phyloP scores from a whole-genome alignment of 2,329 filamentous ascomycete genomes.

The Arthrocladium fulminans region DNA sequence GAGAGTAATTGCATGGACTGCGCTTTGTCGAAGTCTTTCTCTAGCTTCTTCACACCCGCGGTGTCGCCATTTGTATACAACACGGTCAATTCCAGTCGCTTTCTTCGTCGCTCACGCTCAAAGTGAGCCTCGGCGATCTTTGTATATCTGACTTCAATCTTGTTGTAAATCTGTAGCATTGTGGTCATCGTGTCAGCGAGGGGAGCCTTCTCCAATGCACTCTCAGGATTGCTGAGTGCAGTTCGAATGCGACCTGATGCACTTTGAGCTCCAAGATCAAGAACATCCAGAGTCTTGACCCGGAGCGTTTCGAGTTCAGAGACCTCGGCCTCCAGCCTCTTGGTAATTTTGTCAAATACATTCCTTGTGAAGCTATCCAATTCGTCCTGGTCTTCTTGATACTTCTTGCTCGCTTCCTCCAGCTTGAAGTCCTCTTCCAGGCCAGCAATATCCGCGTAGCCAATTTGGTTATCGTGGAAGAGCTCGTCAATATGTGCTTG shows the following conservation, averaged over 20 bases:
- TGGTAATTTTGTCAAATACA: slow-evolving; percentile 44
- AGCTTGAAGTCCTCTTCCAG: slow-evolving; percentile 49
- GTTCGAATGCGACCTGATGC: slow-evolving; percentile 18
- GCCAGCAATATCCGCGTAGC: slow-evolving; percentile 48
- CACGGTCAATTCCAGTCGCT: slow-evolving; percentile 45
- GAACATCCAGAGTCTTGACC: slow-evolving; percentile 34
- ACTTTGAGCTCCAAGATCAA: slow-evolving; percentile 33
- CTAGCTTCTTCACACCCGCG: slow-evolving; percentile 40
- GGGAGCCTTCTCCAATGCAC: slow-evolving; percentile 24
- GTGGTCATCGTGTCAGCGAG: slow-evolving; percentile 37
- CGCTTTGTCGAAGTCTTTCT: slow-evolving; percentile 41
- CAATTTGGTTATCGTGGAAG: slow-evolving; percentile 49
- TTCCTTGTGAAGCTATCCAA: slow-evolving; percentile 42
- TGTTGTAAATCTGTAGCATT: slow-evolving; percentile 38
- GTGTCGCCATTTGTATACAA: slow-evolving; percentile 39
- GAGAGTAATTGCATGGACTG: slow-evolving; percentile 44
- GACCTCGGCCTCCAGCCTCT: slow-evolving; percentile 42
- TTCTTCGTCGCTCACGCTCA: slow-evolving; percentile 47
- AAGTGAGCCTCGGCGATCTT: slow-evolving; percentile 42
- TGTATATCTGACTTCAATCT: slow-evolving; percentile 42
- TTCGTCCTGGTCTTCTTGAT: slow-evolving; percentile 46
- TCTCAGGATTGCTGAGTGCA: slow-evolving; percentile 23
- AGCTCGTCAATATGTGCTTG: slow-evolving; percentile 46
- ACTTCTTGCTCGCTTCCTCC: slow-evolving; percentile 42
- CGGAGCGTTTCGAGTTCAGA: slow-evolving; percentile 40